Evolutionary conservation across 2,329 filamentous ascomycete species (phyloP).

Genomic region (Alternaria gaisen): DNA sequence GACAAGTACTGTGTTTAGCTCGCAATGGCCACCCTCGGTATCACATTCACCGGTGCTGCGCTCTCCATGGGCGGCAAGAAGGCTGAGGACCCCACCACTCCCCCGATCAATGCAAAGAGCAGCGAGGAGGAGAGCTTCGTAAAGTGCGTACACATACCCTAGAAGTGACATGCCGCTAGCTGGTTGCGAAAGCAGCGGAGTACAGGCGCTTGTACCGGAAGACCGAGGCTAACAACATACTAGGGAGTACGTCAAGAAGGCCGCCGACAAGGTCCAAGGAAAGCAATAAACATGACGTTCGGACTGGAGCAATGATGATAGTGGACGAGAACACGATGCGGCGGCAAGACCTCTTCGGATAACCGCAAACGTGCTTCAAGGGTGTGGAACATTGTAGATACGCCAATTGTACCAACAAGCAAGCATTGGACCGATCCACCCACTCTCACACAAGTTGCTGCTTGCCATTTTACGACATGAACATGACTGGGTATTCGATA

Average conservation of each 20-base stretch:
- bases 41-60: slow-evolving; percentile 47
- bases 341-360: not conserved
- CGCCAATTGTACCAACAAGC: slow-evolving; percentile 7
- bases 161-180: not conserved
- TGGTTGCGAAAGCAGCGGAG: not conserved
- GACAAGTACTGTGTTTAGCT: slow-evolving; percentile 56
- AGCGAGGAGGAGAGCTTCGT: slow-evolving; percentile 75
- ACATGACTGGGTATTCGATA: slow-evolving; percentile 13
- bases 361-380: not conserved
- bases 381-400: not conserved
- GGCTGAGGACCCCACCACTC: slow-evolving; percentile 52
- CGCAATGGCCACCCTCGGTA: slow-evolving; percentile 63
- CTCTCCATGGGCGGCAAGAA: slow-evolving; percentile 53
- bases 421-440: slow-evolving; percentile 12
- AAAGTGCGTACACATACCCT: slow-evolving; percentile 60
- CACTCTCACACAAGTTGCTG: not conserved
- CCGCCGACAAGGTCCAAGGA: slow-evolving; percentile 40
- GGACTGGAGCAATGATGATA: not conserved
- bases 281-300: slow-evolving; percentile 22
- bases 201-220: not conserved
- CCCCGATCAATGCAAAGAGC: slow-evolving; percentile 70
- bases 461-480: not conserved
- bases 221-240: slow-evolving; percentile 15
- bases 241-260: slow-evolving; percentile 52
- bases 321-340: not conserved